Conservation (phyloP, 176 grass and related monocot genomes). For the Chrysopogon serrulatus region DNA sequence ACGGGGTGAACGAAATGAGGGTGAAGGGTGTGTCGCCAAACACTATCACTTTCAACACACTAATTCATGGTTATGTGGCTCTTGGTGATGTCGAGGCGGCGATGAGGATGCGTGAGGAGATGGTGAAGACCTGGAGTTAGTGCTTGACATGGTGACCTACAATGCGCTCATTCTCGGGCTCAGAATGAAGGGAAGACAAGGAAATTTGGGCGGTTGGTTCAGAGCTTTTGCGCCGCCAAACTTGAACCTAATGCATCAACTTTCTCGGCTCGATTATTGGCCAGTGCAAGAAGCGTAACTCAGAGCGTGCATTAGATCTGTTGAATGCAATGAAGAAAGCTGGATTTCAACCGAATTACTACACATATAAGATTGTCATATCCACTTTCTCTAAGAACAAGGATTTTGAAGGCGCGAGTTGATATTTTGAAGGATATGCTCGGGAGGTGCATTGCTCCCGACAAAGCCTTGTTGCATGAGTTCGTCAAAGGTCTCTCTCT, state of each 20-base stretch:
- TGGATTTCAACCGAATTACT: constrained; percentile 46
- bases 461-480: constrained; percentile 52
- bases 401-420: constrained; percentile 76
- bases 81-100: constrained; percentile 38
- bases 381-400: constrained; percentile 78
- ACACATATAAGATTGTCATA: constrained; percentile 49
- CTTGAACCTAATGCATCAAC: constrained; percentile 66
- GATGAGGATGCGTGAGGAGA: constrained; percentile 59
- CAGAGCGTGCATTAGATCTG: constrained; percentile 66
- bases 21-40: constrained; percentile 31
- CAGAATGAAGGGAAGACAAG: constrained; percentile 71
- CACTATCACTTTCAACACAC: constrained; percentile 63
- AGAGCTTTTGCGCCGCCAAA: constrained; percentile 48
- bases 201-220: constrained; percentile 46
- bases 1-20: constrained; percentile 58
- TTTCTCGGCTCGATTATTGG: constrained; percentile 59
- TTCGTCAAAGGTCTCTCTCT: constrained; percentile 55
- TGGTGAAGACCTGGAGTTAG: constrained; percentile 46
- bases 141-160: constrained; percentile 67
- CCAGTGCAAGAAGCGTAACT: constrained; percentile 70
- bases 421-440: constrained; percentile 69
- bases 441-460: constrained; percentile 59
- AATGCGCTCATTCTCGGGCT: constrained; percentile 74
- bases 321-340: constrained; percentile 76
- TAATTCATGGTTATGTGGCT: constrained; percentile 62